phyloP scores from a whole-genome alignment of 345 rosid genomes.

The Salix dunnii region DNA sequence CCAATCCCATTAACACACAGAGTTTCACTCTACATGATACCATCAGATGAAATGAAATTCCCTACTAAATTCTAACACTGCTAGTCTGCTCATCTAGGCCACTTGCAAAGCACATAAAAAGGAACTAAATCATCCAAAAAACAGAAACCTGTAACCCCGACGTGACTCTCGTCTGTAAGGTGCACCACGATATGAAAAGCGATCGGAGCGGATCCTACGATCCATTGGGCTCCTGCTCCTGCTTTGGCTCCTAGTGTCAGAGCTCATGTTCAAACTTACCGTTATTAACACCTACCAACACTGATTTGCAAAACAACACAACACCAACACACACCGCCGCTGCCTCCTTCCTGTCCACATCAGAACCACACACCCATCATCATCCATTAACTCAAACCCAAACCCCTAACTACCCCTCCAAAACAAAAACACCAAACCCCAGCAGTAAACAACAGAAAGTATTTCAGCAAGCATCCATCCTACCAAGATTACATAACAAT shows the following conservation, averaged over 20 bases:
- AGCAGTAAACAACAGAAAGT: slow-evolving; percentile 30
- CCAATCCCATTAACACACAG: not conserved
- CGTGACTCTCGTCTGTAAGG: slow-evolving; percentile 80
- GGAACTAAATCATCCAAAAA: slow-evolving; percentile 22
- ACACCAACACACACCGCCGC: slow-evolving; percentile 44
- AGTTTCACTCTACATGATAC: not conserved
- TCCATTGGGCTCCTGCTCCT: slow-evolving; percentile 78
- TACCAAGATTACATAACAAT: slow-evolving; percentile 26
- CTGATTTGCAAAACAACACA: slow-evolving; percentile 37
- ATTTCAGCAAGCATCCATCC: slow-evolving; percentile 42
- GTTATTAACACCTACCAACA: slow-evolving; percentile 45
- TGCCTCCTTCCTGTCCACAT: slow-evolving; percentile 71
- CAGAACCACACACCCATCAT: slow-evolving; percentile 62
- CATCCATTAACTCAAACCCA: slow-evolving; percentile 53
- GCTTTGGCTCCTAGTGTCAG: slow-evolving; percentile 69
- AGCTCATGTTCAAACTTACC: slow-evolving; percentile 53
- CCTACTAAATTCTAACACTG: not conserved
- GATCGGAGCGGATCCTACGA: slow-evolving; percentile 85
- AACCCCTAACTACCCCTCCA: slow-evolving; percentile 43
- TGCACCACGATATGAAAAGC: slow-evolving; percentile 79
- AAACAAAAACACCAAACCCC: slow-evolving; percentile 47
- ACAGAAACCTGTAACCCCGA: slow-evolving; percentile 76
- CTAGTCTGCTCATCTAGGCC: slow-evolving; percentile 2
- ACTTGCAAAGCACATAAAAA: slow-evolving; percentile 11
- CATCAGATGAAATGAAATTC: not conserved